Base-by-base conservation (phyloP, 345 rosid genomes). In the Brassica rapa region DNA sequence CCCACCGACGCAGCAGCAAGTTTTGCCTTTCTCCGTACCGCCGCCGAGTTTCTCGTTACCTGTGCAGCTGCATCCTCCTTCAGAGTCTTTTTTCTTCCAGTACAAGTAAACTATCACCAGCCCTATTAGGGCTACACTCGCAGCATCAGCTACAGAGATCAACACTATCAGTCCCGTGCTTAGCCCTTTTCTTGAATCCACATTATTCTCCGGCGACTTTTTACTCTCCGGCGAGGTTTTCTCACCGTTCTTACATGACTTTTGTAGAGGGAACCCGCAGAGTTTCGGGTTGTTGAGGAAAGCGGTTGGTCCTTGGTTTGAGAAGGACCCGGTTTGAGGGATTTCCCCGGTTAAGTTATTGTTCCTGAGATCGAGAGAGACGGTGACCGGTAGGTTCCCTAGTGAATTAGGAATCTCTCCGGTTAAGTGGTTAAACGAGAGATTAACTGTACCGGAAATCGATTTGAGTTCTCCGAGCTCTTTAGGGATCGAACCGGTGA, bases 231-330 rank as follows among this genome's bases (percentile, higher is more conserved):
- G 76, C 0, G 90, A 79, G 66, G 56, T 83, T 2, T 55, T 32
- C 5, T 83, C 71, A 0, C 82, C 65, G 41, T 62, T 71, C 19
- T 87, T 84, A 80, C 99, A 96, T 0, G 90, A 56, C 72, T 90
- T 91, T 77, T 93, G 97, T 24, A 96, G 92, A 77, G 99, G 99
- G 71, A 96, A 96, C 0, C 99, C 98, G 43, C 98, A 96, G 35
- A 96, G 57, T 29, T 74, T 75, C 10, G 98, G 96, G 11, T 96
- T 96, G 43, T 82, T 79, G 70, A 96, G 94, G 65, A 96, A 96
- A 16, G 98, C 99, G 9, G 97, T 93, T 37, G 99, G 99, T 62
- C 99, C 99, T 62, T 93, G 99, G 84, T 89, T 93, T 0, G 89
- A 82, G 84, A 96, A 96, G 2, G 99, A 91, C 11, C 98, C 98